Conservation (phyloP, 768 basidiomycete genomes). For the Termitomyces sp. region DNA sequence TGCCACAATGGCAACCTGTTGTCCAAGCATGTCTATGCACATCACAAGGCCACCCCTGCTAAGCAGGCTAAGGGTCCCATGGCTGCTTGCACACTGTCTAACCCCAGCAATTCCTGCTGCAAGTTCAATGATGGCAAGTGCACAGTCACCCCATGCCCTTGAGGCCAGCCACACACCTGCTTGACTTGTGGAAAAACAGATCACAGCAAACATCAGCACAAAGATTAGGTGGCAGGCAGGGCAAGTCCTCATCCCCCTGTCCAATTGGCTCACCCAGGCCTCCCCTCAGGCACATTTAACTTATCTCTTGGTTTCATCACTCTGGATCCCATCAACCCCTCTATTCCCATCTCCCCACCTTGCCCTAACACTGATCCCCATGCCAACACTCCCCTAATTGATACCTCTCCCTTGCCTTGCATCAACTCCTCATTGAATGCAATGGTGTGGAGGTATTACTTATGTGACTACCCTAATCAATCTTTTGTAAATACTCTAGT, state of each 20-base stretch:
- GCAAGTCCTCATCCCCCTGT: neutral
- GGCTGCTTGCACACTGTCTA: no score
- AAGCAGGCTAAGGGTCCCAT: no score
- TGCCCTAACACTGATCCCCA: neutral
- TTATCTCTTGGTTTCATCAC: neutral
- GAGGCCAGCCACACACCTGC: neutral
- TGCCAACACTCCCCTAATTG: neutral
- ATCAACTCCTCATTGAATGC: neutral
- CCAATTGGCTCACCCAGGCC: neutral
- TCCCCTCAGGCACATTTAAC: neutral
- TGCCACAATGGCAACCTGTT: no score
- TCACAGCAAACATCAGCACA: no score
- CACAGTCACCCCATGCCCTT: no score
- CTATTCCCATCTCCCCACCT: neutral
- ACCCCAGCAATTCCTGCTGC: no score
- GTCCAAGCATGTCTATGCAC: no score
- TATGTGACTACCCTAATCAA: neutral
- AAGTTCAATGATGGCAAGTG: no score
- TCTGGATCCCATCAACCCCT: neutral
- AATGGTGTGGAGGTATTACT: neutral
- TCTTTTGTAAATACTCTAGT: neutral
- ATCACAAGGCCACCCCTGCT: no score
- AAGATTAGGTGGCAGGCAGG: neutral
- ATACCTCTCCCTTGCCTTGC: neutral
- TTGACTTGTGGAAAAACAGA: neutral